Evolutionary conservation across 2,329 filamentous ascomycete genomes (phyloP), one percentile per base, ranked within the genome.

Genomic region (Chlorencoelia australis): DNA sequence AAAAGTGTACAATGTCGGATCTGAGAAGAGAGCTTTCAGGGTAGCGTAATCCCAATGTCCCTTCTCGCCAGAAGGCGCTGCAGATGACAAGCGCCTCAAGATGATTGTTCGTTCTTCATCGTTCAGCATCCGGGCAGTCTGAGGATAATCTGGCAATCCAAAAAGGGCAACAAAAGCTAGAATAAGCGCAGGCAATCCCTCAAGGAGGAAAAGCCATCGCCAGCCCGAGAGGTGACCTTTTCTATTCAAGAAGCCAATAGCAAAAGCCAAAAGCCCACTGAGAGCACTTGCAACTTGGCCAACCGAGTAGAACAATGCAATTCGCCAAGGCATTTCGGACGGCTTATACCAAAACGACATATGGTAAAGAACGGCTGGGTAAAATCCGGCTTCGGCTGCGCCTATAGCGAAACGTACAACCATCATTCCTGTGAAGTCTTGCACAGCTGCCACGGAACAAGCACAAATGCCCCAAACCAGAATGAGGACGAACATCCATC

Each of bases 311-410:
- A 61, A 62, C 0, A 61, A 46, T 3, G 59, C 58, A n/a, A 61
- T 56, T 11, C 60, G 50, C 44, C 51, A 54, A 1, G 53, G 56
- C 42, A 61, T 47, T 44, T 61, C 57, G 0, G 34, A 38, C 0
- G 57, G 57, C 34, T 56, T 57, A 33, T 61, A 62, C 58, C 57
- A 62, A 35, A 61, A 60, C 3, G 58, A 54, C 54, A 62, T 58
- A 35, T 61, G 59, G 29, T 61, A 63, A 3, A 58, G 42, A 2
- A 55, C 54, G 2, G 56, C 42, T 1, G 59, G 59, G 21, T 57
- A 61, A 33, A 61, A 60, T 2, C 58, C 58, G 1, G 59, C 53
- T 35, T 57, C 57, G 19, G 59, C 57, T 27, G 60, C 16, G 5
- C 59, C 59, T 30, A 62, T 59, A 2, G 56, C 55, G 33, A 61